Base-by-base conservation (phyloP, 345 rosid species). In the Pelargonium nanum region DNA sequence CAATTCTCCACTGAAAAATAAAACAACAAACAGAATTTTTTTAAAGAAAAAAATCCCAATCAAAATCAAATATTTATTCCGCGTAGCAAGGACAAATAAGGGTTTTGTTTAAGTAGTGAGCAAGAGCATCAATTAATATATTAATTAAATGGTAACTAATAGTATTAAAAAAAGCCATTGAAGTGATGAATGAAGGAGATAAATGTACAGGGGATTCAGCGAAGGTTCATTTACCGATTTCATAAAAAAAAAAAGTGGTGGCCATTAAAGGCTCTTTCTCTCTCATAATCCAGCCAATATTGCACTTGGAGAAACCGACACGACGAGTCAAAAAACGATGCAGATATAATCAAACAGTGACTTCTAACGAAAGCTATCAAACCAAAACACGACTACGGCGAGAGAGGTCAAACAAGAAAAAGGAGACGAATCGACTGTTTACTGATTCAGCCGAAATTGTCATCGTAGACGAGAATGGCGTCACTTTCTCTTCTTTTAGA, bases 331-430 rank as follows among this genome's bases (percentile, higher is more conserved):
- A 56, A 23, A 32, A 23, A 40, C n/a, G 63, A 32, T 23, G 4
- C 58, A 24, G 8, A 63, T 21, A 57, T 16, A 52, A 62, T 57
- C 28, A 62, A 62, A 62, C 58, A 53, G 67, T 63, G 22, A 26
- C 50, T 57, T 30, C 20, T 53, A 62, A 57, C 4, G 58, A 55
- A 55, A 45, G 25, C 40, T 5, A 58, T 7, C 56, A 12, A 2
- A 17, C 48, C 9, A 12, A 40, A 40, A 17, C 48, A 40, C 2
- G 48, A 40, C 48, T 40, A 6, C 15, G 48, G 48, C 48, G 48
- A 40, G 32, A 28, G 48, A 40, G 48, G 48, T 40, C 48, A 40
- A 40, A 40, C 15, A 40, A 3, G 48, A 40, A 28, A n/a, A n/a
- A n/a, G n/a, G n/a, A n/a, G n/a, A n/a, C n/a, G n/a, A n/a, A n/a